Conservation (phyloP, 768 basidiomycete species). For the Pisolithus marmoratus region DNA sequence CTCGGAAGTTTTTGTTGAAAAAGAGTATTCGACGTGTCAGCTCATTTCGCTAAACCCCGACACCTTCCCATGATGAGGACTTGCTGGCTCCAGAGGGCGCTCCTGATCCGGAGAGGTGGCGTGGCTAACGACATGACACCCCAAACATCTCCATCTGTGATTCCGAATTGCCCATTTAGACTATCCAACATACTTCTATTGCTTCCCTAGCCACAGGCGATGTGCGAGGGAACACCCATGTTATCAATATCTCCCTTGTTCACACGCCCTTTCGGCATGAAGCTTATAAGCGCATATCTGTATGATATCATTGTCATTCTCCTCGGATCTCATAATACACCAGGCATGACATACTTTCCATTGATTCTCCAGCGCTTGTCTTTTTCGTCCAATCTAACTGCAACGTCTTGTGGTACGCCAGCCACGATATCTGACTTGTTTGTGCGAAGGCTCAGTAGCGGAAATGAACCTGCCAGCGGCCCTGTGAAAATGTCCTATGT, state of each 20-base stretch:
- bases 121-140: no score
- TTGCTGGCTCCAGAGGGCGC: no score
- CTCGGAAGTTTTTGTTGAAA: no score
- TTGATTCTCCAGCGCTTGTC: slow-evolving; percentile 73
- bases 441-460: slow-evolving; percentile 80
- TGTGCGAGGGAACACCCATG: no score
- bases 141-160: no score
- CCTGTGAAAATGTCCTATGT: slow-evolving; percentile 35
- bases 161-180: no score
- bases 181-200: no score
- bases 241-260: background rate
- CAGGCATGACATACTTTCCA: slow-evolving; percentile 52
- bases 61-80: no score
- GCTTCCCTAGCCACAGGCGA: no score
- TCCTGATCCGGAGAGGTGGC: no score
- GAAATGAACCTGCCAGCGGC: slow-evolving; percentile 73
- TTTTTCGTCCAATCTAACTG: slow-evolving; percentile 58
- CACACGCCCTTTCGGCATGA: slow-evolving; percentile 12
- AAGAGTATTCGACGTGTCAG: no score
- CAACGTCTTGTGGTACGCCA: slow-evolving; percentile 63
- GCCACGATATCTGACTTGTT: slow-evolving; percentile 95
- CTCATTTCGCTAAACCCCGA: no score
- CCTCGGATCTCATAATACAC: background rate
- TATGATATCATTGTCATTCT: background rate
- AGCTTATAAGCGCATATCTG: slow-evolving; percentile 29